Base-by-base conservation (phyloP, 2,329 filamentous ascomycete species). In the Colletotrichum sp. region DNA sequence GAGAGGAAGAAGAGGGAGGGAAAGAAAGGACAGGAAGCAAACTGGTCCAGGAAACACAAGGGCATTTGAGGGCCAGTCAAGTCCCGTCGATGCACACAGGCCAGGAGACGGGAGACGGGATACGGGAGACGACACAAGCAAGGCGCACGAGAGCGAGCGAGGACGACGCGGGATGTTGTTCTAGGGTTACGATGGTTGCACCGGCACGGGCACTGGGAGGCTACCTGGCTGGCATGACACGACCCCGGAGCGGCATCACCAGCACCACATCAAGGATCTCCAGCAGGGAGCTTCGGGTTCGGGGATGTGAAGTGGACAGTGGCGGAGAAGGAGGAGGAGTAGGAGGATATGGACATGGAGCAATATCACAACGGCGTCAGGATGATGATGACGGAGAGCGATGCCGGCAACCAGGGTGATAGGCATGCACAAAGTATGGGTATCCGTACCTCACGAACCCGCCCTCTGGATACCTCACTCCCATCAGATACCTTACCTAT, bases 151-250 rank as follows among this genome's bases (percentile, higher is more conserved):
- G 30, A 32, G 30, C 26, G 59, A 32, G 24, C 30, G 16, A 63
- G 14, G 59, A 66, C 34, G 28, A 24, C 14, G 68, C 65, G 65
- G 28, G 28, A 70, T 68, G 61, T 74, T 59, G 68, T 68, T 55
- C 63, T 60, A 26, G 63, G 72, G 67, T 30, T 52, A 32, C 61
- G 36, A 67, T 68, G 72, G 61, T 72, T 72, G 63, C 72, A 75
- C 72, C 72, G 30, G 30, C 32, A 72, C 55, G 24, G 68, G 30
- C 63, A 24, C 66, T 65, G 72, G 72, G 72, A 65, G 61, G 39
- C 39, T 43, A 43, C 39, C 39, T 43, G 28, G 55, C 39, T 32
- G 59, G 66, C 66, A 74, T 74, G 43, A 43, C 68, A 64, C 72
- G 59, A 66, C 61, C 30, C 68, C 36, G 61, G 34, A 52, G 24